Base-by-base conservation (phyloP, 495 filamentous ascomycete genomes). In the Annulohypoxylon stygium region DNA sequence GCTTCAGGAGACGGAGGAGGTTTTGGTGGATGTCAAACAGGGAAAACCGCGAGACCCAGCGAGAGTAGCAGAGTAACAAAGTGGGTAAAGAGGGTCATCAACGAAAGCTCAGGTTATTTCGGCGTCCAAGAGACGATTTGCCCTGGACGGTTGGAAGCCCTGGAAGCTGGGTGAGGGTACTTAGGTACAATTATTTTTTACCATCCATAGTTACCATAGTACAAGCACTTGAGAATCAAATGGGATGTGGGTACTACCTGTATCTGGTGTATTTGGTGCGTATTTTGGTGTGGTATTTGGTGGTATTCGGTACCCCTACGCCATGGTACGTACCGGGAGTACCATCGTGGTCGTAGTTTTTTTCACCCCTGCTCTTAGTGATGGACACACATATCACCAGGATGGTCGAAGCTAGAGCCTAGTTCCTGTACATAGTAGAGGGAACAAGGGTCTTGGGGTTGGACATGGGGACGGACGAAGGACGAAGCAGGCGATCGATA, bases 11-110 rank as follows among this genome's bases (percentile, higher is more conserved):
- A 69, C 43, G 73, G 9, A 47, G 45, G 73, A 69, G 54, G 59
- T 75, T 75, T 71, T 75, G 72, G 72, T 75, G 72, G 73, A 71
- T 75, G 67, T 75, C 69, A 69, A 75, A 69, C 73, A 75, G 65
- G 73, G 69, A 75, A 75, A 66, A 65, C 69, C 59, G 73, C 73
- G 64, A 75, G 61, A 61, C 26, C 67, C 58, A 67, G 62, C 62
- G 51, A 60, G 63, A 75, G 60, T 68, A 71, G 53, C 69, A 62
- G 59, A 75, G 60, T 68, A 71, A 45, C 69, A 62, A 63, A 75
- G 73, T 75, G 73, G 73, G 65, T 75, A 75, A 75, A 75, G 73
- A 75, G 73, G 73, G 73, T 75, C 73, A 65, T 72, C 60, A 54
- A 65, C 69, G 61, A 62, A 25, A 75, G 73, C 73, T 72, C 69